Base-by-base conservation (phyloP, 2,329 filamentous ascomycete species). In the Claviceps fusiformis region DNA sequence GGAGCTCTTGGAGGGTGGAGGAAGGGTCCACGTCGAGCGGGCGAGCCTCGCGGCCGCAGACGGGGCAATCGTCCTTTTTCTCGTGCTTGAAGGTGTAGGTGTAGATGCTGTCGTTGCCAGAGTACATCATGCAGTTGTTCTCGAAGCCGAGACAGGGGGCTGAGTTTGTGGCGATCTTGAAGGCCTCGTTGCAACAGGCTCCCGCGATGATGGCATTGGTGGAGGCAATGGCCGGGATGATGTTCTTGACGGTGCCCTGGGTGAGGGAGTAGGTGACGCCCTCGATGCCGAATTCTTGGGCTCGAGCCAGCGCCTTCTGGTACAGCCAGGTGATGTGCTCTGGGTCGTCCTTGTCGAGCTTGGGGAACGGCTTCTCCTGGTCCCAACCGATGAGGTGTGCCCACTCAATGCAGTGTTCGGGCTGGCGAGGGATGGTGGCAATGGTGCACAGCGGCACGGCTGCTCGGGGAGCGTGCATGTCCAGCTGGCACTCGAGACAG, bases 111-210 rank as follows among this genome's bases (percentile, higher is more conserved):
- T 95, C 92, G 65, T 97, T 91, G 50, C 95, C 93, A 13, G 89
- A 95, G 70, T 98, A 98, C 88, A 96, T 95, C 91, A 97, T 97
- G 73, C 98, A 98, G 68, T 95, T 95, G 55, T 86, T 86, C 48
- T 86, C 83, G 59, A 82, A 76, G 13, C 86, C 87, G 17, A 98
- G 76, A 59, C 83, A 85, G 0, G 92, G 89, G 37, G 92, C 93
- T 43, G 85, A 82, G 51, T 79, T 82, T 15, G 89, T 95, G 46
- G 86, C 87, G 59, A 98, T 88, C 73, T 98, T 98, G 73, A 97
- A 83, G 1, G 91, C 92, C 71, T 98, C 93, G 61, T 95, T 97
- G 71, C 93, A 97, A 71, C 92, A 97, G 53, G 88, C 86, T 1
- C 92, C 93, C 1, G 93, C 93, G 60, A 98, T 87, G 63, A 98